phyloP scores from a whole-genome alignment of 2,329 filamentous ascomycete species.

The Xylariaceae sp. region DNA sequence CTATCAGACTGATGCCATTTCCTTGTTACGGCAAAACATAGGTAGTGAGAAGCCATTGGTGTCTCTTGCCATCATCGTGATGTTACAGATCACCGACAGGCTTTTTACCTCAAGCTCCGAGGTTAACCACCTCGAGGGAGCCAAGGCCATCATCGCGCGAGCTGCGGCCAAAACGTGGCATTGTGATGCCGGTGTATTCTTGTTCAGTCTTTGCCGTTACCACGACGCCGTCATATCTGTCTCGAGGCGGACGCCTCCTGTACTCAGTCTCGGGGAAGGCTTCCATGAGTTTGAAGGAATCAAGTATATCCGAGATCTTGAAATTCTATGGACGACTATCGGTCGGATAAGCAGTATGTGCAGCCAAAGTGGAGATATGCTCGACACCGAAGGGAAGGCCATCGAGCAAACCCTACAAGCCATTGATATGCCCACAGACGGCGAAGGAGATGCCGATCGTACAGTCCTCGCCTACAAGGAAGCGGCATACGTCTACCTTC shows the following conservation, averaged over 20 bases:
- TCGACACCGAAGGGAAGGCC: constrained; percentile 7
- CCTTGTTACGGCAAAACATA: constrained; percentile 22
- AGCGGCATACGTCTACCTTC: constrained; percentile 31
- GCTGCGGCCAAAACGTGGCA: constrained; percentile 15
- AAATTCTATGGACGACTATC: constrained; percentile 9
- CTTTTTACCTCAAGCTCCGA: constrained; percentile 28
- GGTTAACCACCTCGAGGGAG: constrained; percentile 30
- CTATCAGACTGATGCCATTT: constrained; percentile 24
- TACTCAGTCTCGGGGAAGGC: constrained; percentile 21
- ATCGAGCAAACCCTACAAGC: constrained; percentile 5
- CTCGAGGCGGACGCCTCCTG: constrained; percentile 23
- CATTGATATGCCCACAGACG: background rate
- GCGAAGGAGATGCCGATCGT: constrained; percentile 21
- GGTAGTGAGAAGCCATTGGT: constrained; percentile 21
- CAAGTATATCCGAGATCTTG: constrained; percentile 4
- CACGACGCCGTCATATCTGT: constrained; percentile 31
- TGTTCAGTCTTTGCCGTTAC: constrained; percentile 30
- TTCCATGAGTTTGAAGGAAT: constrained; percentile 17
- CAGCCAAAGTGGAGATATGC: background rate
- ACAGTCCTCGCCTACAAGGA: constrained; percentile 31
- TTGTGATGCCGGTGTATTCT: constrained; percentile 25
- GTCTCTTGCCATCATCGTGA: constrained; percentile 30
- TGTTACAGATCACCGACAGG: constrained; percentile 31
- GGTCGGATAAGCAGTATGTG: constrained; percentile 15
- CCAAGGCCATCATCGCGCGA: constrained; percentile 28